These are phyloP conservation scores for Zasmidium citrigriseum DNA, from an alignment of 2,329 filamentous ascomycete species.

Conservation along the genomic window DNA sequence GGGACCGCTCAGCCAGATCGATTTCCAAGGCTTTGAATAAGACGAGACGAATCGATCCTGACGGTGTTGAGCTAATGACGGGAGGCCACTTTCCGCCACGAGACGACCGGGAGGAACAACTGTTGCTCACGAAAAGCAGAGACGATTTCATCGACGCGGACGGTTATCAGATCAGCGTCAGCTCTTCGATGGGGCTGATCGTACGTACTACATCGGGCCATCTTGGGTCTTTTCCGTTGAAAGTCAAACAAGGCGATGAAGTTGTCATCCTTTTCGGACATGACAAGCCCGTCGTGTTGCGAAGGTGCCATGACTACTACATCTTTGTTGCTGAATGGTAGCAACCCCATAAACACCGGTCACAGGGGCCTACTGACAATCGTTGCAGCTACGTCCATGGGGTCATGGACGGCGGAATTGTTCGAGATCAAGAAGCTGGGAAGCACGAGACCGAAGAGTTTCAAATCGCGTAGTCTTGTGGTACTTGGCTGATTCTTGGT, in stretches of 20 bases:
- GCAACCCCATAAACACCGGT: not conserved
- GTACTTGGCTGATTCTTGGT: too few species aligned
- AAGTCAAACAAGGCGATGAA: not conserved
- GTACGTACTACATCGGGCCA: not conserved
- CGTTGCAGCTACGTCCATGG: not conserved
- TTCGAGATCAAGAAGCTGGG: not conserved
- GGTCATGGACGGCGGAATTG: not conserved
- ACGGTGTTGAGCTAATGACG: not conserved
- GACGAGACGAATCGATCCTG: not conserved
- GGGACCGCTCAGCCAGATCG: not conserved
- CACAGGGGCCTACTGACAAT: not conserved
- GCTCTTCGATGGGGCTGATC: not conserved
- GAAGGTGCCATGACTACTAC: constrained; percentile 23
- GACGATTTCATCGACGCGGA: not conserved
- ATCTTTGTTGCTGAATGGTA: not conserved
- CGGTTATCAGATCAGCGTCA: not conserved
- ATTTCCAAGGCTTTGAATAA: not conserved
- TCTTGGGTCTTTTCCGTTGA: not conserved
- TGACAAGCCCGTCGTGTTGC: constrained; percentile 7
- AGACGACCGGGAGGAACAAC: not conserved
- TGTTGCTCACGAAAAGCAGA: not conserved
- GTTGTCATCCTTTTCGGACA: not conserved
- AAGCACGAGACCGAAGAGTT: not conserved
- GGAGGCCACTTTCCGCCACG: not conserved
- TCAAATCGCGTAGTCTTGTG: not conserved